Base-by-base conservation (phyloP, 139 green algal species). In the Volvox africanus region DNA sequence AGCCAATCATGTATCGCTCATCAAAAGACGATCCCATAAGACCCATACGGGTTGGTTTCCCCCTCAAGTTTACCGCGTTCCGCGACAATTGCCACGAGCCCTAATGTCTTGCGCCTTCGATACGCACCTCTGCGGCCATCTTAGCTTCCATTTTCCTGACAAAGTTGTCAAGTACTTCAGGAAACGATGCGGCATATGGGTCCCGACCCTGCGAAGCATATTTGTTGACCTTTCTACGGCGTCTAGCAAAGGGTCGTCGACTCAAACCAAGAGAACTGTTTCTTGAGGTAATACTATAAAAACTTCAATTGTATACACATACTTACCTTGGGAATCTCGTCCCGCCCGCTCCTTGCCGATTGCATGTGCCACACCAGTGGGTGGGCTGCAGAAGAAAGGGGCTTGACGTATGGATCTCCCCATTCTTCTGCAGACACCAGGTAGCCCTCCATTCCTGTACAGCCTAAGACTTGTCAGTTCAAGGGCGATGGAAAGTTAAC, bases 331-430 rank as follows among this genome's bases (percentile, higher is more conserved):
- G 91, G 89, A 69, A 92, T 85, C 20, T 80, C 91, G 20, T 68
- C 55, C 35, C 75, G 88, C 69, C 88, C 88, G n/a, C 83, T 91
- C 32, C 36, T 50, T 62, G 93, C 88, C 61, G 93, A 93, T 37
- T 92, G 55, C 81, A 95, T 73, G 44, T 82, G 80, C 91, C 91
- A 95, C 1, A 93, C 92, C 30, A 94, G 86, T n/a, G 93, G 93
- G 77, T 95, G 93, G 22, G 89, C 78, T 16, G 50, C 65, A 18
- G 61, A 28, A 30, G 30, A 24, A 26, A 94, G 68, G 5, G 61
- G 62, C 73, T 92, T 94, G 18, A 12, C 80, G 36, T 91, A 94
- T 0, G 92, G 92, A 85, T 94, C 92, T 18, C 77, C 67, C 61
- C 44, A 86, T 55, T 65, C 69, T 55, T 82, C 84, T 86, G 37